A percentile compares a stretch with the other conserved stretches of the same genome.
Conservation (phyloP, 176 grass and related monocot genomes). For the Tillandsia leiboldiana region DNA sequence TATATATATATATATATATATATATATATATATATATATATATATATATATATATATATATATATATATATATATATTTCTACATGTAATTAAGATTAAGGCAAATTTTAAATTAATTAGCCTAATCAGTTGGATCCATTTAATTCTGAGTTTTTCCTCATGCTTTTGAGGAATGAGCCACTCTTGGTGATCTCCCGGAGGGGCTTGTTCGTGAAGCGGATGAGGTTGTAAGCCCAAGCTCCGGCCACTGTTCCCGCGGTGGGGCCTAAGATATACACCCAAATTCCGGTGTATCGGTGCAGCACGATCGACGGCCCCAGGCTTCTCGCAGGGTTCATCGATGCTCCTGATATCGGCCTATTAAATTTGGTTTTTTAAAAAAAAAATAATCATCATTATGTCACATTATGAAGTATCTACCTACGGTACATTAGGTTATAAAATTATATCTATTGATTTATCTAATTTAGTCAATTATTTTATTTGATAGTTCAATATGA, state of each 20-base stretch:
- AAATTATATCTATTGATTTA: too few species aligned
- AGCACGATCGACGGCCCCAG: constrained; percentile 59
- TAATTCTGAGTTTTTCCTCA: constrained; percentile 33
- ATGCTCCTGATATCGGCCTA: constrained; percentile 71
- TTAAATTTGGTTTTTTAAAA: too few species aligned
- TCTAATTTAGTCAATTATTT: too few species aligned
- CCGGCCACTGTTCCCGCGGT: constrained; percentile 56
- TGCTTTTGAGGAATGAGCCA: constrained; percentile 76
- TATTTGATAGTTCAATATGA: too few species aligned
- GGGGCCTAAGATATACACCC: constrained; percentile 72
- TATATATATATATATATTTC: neutral
- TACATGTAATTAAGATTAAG: neutral
- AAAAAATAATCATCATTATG: too few species aligned
- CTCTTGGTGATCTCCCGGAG: constrained; percentile 88
- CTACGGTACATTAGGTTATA: too few species aligned
- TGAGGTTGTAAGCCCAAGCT: constrained; percentile 93
- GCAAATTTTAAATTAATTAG: neutral
- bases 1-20: neutral
- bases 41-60: neutral
- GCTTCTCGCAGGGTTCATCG: constrained; percentile 82
- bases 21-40: neutral
- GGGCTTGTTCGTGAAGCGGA: constrained; percentile 96
- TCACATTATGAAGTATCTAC: too few species aligned
- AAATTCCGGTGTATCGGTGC: constrained; percentile 46
- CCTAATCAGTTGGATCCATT: too few species aligned